Conservation (phyloP, 257 asterid species). For the Solanum gracilifrons region DNA sequence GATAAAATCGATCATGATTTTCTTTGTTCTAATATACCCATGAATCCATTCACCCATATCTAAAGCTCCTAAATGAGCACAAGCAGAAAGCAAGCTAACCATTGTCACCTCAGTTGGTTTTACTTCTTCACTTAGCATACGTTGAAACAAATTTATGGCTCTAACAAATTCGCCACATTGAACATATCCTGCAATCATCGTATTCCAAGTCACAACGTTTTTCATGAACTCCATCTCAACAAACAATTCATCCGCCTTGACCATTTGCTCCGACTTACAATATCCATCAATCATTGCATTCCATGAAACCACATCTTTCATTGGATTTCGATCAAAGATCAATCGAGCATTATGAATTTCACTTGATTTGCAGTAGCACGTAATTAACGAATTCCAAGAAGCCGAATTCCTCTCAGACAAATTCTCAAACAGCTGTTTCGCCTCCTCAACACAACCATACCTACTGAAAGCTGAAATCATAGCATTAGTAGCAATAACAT, state of each 20-base stretch:
- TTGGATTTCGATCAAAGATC: constrained; percentile 20
- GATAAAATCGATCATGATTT: constrained; percentile 14
- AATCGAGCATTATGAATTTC: constrained; percentile 14
- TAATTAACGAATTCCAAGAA: background rate
- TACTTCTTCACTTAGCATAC: constrained; percentile 18
- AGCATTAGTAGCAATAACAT: background rate
- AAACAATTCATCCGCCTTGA: constrained; percentile 22
- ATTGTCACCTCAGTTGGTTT: constrained; percentile 22
- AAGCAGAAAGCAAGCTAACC: constrained; percentile 20
- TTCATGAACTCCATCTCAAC: constrained; percentile 5
- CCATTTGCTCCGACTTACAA: constrained; percentile 11
- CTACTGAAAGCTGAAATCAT: background rate
- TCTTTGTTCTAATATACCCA: constrained; percentile 7
- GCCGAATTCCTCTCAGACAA: background rate
- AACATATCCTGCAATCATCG: constrained; percentile 21
- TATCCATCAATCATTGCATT: constrained; percentile 18
- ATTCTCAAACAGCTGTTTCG: background rate
- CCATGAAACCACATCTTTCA: background rate
- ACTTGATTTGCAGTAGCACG: constrained; percentile 3
- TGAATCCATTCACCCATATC: constrained; percentile 26
- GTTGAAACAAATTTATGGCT: constrained; percentile 10
- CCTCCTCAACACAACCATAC: background rate
- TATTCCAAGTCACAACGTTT: constrained; percentile 21
- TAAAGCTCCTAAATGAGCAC: constrained; percentile 25
- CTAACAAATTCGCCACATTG: constrained; percentile 10